Evolutionary conservation across 1,139 yeast species (phyloP).

Genomic region (Sugiyamaella sp.): DNA sequence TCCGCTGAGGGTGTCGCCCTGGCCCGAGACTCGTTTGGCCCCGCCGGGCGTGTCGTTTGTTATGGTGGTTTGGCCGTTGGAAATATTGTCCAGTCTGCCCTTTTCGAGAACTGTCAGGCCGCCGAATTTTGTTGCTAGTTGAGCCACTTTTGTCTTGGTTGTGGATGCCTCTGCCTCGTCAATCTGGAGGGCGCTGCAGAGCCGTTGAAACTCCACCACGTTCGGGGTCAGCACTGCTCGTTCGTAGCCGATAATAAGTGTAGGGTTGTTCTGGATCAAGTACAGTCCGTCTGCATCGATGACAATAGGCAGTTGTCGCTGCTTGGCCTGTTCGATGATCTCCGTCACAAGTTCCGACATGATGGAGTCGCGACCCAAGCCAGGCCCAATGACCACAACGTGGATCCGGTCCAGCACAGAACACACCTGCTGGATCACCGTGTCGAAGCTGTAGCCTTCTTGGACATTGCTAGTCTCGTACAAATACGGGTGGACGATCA

Average conservation of each 20-base stretch:
- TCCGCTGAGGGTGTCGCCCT: conserved; percentile 82
- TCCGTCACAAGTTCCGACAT: conserved; percentile 64
- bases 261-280: conserved; percentile 60
- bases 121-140: conserved; percentile 58
- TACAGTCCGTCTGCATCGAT: conserved; percentile 89
- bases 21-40: conserved; percentile 79
- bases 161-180: conserved; percentile 26
- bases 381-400: conserved; percentile 89
- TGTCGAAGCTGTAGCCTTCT: conserved; percentile 1
- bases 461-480: conserved; percentile 27
- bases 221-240: conserved; percentile 84
- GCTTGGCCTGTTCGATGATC: conserved; percentile 60
- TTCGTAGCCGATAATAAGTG: conserved; percentile 52
- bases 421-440: conserved; percentile 57
- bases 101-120: conserved; percentile 72
- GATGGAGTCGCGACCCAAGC: conserved; percentile 78
- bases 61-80: conserved; percentile 45
- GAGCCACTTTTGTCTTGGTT: conserved; percentile 38
- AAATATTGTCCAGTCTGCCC: conserved; percentile 68
- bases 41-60: conserved; percentile 56
- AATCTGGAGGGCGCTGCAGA: conserved; percentile 39
- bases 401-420: conserved; percentile 67
- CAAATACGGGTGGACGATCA: conserved; percentile 95
- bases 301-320: conserved; percentile 62
- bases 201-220: conserved; percentile 76